These are phyloP conservation scores for Kuraishia cidri DNA, from an alignment of 805 yeast genomes.

Conservation along the genomic window DNA sequence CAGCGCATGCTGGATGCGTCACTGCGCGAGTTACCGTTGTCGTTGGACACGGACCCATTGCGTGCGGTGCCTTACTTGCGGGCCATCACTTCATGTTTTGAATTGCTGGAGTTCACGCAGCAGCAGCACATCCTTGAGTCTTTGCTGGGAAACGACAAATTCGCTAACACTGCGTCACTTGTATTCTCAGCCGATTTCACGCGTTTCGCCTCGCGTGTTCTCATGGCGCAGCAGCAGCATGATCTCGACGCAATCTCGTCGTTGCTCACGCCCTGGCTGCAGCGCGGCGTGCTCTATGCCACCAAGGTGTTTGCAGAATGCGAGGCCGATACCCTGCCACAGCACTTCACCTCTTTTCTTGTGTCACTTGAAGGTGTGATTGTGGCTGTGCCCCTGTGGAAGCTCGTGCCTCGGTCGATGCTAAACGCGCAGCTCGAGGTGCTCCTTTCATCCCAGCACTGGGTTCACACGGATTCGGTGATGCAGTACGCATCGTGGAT, in stretches of 20 bases:
- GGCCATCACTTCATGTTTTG: too few relatives aligned
- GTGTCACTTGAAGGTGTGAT: background rate
- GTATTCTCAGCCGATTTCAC: constrained; percentile 17
- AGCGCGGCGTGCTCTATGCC: constrained; percentile 47
- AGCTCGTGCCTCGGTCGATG: constrained; percentile 31
- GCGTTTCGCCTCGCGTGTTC: constrained; percentile 4
- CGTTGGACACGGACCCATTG: too few relatives aligned
- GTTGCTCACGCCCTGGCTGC: constrained; percentile 45
- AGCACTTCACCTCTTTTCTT: constrained; percentile 15
- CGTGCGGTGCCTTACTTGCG: too few relatives aligned
- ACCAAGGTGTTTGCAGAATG: constrained; percentile 59
- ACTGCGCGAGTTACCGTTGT: too few relatives aligned
- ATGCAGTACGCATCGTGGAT: constrained; percentile 35
- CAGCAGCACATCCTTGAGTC: too few relatives aligned
- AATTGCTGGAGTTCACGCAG: too few relatives aligned
- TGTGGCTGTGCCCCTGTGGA: constrained; percentile 21
- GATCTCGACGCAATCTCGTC: too few relatives aligned
- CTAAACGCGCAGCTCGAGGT: constrained; percentile 62
- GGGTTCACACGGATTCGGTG: constrained; percentile 33
- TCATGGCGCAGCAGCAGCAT: too few relatives aligned
- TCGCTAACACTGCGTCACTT: constrained; percentile 21
- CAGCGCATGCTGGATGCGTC: too few relatives aligned
- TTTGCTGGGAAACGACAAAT: constrained; percentile 12
- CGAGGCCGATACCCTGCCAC: constrained; percentile 10
- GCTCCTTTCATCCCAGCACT: constrained; percentile 30